phyloP scores from a whole-genome alignment of 371 early-diverging fungal genomes.

The Apophysomyces ossiformis region DNA sequence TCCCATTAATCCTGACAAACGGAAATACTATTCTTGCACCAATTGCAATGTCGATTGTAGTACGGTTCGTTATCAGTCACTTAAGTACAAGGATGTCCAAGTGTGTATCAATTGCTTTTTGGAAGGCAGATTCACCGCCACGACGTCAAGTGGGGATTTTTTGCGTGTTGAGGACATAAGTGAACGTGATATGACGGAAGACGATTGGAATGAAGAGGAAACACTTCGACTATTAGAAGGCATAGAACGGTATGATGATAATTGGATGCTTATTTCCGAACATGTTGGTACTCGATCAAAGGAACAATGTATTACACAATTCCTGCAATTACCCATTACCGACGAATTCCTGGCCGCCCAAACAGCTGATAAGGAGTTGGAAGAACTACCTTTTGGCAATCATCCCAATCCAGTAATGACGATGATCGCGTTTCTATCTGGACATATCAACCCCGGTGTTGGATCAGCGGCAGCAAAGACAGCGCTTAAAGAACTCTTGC shows the following conservation, averaged over 20 bases:
- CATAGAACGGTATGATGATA: slow-evolving; percentile 94
- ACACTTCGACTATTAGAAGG: slow-evolving; percentile 93
- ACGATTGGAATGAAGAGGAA: slow-evolving; percentile 93
- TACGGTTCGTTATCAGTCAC: slow-evolving; percentile 42
- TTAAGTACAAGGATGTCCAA: slow-evolving; percentile 36
- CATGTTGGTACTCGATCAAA: slow-evolving; percentile 93
- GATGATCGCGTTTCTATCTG: slow-evolving; percentile 45
- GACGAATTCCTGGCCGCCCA: slow-evolving; percentile 41
- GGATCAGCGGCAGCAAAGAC: slow-evolving; percentile 53
- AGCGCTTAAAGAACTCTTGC: slow-evolving; percentile 36
- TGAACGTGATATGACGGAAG: slow-evolving; percentile 30
- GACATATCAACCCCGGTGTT: slow-evolving; percentile 51
- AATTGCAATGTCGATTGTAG: slow-evolving; percentile 43
- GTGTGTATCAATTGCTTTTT: slow-evolving; percentile 48
- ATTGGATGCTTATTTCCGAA: slow-evolving; percentile 96
- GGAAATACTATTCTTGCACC: slow-evolving; percentile 33
- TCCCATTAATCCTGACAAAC: slow-evolving; percentile 35
- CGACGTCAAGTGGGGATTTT: slow-evolving; percentile 45
- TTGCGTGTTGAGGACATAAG: slow-evolving; percentile 36
- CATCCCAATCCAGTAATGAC: slow-evolving; percentile 53
- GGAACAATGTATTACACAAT: slow-evolving; percentile 96
- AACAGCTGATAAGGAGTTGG: slow-evolving; percentile 30
- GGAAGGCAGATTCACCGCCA: slow-evolving; percentile 47
- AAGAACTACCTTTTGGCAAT: slow-evolving; percentile 45
- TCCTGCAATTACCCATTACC: slow-evolving; percentile 94